These are phyloP conservation scores for Pseudocercospora fijiensis DNA, from an alignment of 2,329 filamentous ascomycete genomes.

Conservation along the genomic window DNA sequence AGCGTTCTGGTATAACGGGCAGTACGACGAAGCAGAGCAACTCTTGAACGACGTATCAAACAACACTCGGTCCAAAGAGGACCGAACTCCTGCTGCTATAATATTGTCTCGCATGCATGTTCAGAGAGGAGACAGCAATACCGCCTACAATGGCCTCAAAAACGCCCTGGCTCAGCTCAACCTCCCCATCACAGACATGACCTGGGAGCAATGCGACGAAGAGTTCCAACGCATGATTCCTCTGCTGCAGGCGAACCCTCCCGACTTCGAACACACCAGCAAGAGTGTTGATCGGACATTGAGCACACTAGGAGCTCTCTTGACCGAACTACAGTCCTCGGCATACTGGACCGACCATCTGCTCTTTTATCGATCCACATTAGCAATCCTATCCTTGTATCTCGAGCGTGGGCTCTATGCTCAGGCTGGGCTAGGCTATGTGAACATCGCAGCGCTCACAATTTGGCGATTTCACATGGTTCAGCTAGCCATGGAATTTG, in stretches of 20 bases:
- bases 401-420: conserved; percentile 64
- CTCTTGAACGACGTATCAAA: conserved; percentile 69
- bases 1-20: conserved; percentile 75
- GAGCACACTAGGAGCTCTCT: conserved; percentile 65
- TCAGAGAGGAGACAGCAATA: conserved; percentile 68
- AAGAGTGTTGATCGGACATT: conserved; percentile 55
- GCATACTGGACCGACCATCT: conserved; percentile 70
- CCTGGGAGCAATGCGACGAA: conserved; percentile 74
- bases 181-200: conserved; percentile 63
- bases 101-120: conserved; percentile 77
- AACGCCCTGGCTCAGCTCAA: conserved; percentile 69
- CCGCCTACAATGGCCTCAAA: conserved; percentile 68
- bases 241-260: conserved; percentile 25
- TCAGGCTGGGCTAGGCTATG: conserved; percentile 66
- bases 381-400: conserved; percentile 67
- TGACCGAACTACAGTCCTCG: conserved; percentile 50
- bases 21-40: conserved; percentile 64
- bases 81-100: conserved; percentile 79
- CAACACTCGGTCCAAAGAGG: conserved; percentile 68
- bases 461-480: conserved; percentile 70
- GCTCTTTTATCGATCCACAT: conserved; percentile 68
- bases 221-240: conserved; percentile 59
- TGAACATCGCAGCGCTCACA: conserved; percentile 67
- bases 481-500: conserved; percentile 65
- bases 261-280: conserved; percentile 19